A percentile compares a stretch with the other conserved stretches of the same genome.
Conservation (phyloP, 2,329 filamentous ascomycete genomes). For the Ustulina deusta region DNA sequence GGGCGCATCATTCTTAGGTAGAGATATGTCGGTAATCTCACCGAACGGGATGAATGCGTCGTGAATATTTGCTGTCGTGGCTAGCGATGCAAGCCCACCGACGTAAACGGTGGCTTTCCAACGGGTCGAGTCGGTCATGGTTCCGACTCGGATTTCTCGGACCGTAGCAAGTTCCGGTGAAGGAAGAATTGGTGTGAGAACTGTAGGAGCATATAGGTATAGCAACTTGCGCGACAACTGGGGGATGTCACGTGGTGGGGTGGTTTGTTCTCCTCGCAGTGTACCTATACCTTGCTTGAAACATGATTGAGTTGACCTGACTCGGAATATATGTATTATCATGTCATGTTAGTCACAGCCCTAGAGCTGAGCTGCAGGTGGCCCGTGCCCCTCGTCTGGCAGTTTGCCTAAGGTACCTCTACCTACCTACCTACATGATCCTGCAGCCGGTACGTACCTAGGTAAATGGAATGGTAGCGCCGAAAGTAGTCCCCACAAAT, state of each 20-base stretch:
- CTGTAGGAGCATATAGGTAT: too few relatives aligned
- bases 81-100: slow-evolving; percentile 84
- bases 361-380: slow-evolving; percentile 22
- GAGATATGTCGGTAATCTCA: slow-evolving; percentile 89
- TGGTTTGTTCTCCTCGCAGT: background rate
- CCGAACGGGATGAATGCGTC: slow-evolving; percentile 97
- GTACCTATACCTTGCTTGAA: background rate
- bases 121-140: slow-evolving; percentile 84
- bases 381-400: slow-evolving; percentile 20
- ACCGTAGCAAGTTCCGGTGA: slow-evolving; percentile 12
- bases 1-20: slow-evolving; percentile 88
- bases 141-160: slow-evolving; percentile 22
- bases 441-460: slow-evolving; percentile 5
- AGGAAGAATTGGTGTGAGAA: background rate
- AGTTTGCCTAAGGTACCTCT: background rate
- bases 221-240: slow-evolving; percentile 5
- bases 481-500: slow-evolving; percentile 22
- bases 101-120: slow-evolving; percentile 95
- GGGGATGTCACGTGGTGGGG: slow-evolving; percentile 29
- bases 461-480: slow-evolving; percentile 2
- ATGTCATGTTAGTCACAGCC: slow-evolving; percentile 11
- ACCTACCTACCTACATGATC: background rate
- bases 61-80: slow-evolving; percentile 80
- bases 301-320: slow-evolving; percentile 4
- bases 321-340: background rate